Evolutionary conservation across 306 rosid species (phyloP), one percentile per base, ranked within the genome.

Genomic region (Vigna reflexopilosa): DNA sequence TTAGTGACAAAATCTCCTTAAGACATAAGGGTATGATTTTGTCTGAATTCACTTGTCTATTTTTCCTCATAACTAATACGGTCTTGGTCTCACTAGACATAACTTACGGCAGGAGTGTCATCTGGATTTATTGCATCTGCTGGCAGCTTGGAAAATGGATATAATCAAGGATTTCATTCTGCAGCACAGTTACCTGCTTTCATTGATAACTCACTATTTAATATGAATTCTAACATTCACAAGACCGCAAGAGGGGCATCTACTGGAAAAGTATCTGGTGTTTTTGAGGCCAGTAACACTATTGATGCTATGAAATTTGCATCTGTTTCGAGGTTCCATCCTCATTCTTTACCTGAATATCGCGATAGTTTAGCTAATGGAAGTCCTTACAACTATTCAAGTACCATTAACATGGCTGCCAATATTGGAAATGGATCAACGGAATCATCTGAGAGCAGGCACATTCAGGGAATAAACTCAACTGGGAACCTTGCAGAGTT

Each of bases 291-390:
- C 54, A 81, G 72, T 69, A 82, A 77, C 38, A 73, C 83, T 88
- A 66, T 74, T 71, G 88, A 91, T 66, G 91, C 84, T 57, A 76
- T 83, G 65, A 84, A 82, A 50, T 84, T 87, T 61, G 80, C 83
- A 82, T 73, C 87, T 8, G 28, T 88, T 78, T 82, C 91, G 0
- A 64, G 77, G 77, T 83, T 87, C 72, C 93, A 90, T 57, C 91
- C 91, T 65, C 91, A 88, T 86, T 92, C 97, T 49, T 83, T 92
- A 8, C 97, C 97, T 1, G 95, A 92, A 79, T 82, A 84, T 75
- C 85, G 80, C 45, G 91, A 86, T 73, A 77, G 89, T 80, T 61
- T 90, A 61, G 87, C 90, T 51, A 87, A 81, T 83, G 89, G 90
- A 42, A 80, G 79, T 83, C 85, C 83, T 55, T 83, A 80, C 80